Percentiles rank a stretch among this genome's conserved stretches.
phyloP scores from a whole-genome alignment of 202 grass and related monocot species.

The Alloteropsis angusta region DNA sequence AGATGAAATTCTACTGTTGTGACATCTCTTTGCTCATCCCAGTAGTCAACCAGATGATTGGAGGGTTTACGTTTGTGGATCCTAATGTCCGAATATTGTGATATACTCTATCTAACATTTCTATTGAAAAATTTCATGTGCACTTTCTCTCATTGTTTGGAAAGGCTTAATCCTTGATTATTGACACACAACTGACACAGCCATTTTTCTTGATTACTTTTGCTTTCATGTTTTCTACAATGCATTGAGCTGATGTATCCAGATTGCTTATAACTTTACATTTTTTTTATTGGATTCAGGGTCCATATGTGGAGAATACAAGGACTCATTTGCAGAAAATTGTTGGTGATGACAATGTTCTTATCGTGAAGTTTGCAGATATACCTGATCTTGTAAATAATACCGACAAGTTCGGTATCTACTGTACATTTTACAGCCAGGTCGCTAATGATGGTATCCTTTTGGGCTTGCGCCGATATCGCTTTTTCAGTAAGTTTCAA shows the following conservation, averaged over 20 bases:
- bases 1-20: not conserved
- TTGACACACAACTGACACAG: not conserved
- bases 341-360: constrained; percentile 75
- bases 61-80: not conserved
- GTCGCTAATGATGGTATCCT: constrained; percentile 55
- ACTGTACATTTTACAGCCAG: constrained; percentile 26
- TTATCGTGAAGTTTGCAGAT: constrained; percentile 64
- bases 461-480: constrained; percentile 53
- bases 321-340: constrained; percentile 57
- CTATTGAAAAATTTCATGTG: not conserved
- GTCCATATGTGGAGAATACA: constrained; percentile 52
- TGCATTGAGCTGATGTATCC: not conserved
- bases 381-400: constrained; percentile 4
- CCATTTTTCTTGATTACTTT: not conserved
- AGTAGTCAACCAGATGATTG: not conserved
- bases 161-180: not conserved
- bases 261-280: not conserved
- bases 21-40: not conserved
- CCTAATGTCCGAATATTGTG: not conserved
- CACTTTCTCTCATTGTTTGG: not conserved
- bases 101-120: not conserved
- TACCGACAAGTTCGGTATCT: not conserved
- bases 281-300: constrained; percentile 39
- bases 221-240: not conserved
- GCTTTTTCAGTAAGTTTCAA: constrained; percentile 53